These are phyloP conservation scores for Choanephora cucurbitarum DNA, from an alignment of 371 early-diverging fungal genomes.

Conservation along the genomic window DNA sequence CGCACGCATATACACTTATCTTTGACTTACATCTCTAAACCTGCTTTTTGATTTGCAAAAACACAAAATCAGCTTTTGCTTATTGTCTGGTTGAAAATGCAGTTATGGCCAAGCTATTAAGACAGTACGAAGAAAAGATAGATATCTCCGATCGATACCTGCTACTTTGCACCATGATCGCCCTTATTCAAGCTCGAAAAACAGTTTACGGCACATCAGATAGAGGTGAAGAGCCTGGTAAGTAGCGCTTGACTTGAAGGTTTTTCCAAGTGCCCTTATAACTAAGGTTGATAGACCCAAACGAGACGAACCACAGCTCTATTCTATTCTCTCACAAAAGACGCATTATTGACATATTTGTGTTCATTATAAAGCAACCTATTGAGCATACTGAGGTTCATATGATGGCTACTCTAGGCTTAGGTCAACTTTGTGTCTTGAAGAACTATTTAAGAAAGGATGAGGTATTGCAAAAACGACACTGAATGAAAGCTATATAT, in stretches of 20 bases:
- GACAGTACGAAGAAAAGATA: conserved; percentile 15
- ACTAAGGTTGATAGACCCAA: too few species aligned
- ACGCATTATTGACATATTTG: conserved; percentile 62
- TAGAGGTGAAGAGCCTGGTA: background rate
- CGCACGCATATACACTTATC: background rate
- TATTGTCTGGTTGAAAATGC: conserved; percentile 13
- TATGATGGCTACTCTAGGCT: conserved; percentile 65
- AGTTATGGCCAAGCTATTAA: conserved; percentile 13
- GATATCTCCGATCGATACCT: conserved; percentile 13
- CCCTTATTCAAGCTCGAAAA: conserved; percentile 25
- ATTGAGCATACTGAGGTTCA: conserved; percentile 73
- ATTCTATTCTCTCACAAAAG: conserved; percentile 65
- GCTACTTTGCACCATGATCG: conserved; percentile 20
- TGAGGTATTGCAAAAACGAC: background rate
- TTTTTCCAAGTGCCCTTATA: too few species aligned
- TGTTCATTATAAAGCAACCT: conserved; percentile 47
- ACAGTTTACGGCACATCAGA: conserved; percentile 14
- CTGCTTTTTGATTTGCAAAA: too few species aligned
- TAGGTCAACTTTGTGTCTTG: conserved; percentile 28
- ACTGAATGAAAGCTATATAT: background rate
- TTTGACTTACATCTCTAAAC: too few species aligned
- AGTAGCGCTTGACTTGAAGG: too few species aligned
- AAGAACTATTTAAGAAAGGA: conserved; percentile 5
- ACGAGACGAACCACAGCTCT: too few species aligned
- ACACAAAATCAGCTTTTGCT: conserved; percentile 14